A percentile compares a stretch with the other conserved stretches of the same genome.
phyloP scores from a whole-genome alignment of 2,329 filamentous ascomycete species.

The Microsporum ferrugineum region DNA sequence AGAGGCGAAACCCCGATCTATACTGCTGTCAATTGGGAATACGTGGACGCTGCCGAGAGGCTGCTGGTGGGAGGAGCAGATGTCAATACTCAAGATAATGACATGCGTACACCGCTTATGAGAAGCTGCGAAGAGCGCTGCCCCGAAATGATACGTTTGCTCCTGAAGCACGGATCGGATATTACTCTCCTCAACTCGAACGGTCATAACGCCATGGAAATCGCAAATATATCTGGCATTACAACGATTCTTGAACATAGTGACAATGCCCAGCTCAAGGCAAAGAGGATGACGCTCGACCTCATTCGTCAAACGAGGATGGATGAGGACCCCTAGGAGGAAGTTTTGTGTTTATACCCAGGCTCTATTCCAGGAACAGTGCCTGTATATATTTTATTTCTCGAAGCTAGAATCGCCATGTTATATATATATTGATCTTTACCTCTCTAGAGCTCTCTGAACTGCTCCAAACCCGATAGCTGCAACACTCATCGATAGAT shows the following conservation, averaged over 20 bases:
- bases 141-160: slow-evolving; percentile 10
- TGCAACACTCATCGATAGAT: too few relatives aligned
- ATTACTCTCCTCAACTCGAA: slow-evolving; percentile 8
- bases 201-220: background rate
- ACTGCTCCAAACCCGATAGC: too few relatives aligned
- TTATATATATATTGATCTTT: too few relatives aligned
- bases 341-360: background rate
- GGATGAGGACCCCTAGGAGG: background rate
- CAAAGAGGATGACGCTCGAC: background rate
- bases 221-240: background rate
- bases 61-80: slow-evolving; percentile 14
- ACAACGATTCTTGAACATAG: background rate
- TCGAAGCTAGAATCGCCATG: too few relatives aligned
- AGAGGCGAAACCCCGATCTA: slow-evolving; percentile 26
- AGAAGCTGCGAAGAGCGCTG: background rate
- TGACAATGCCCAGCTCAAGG: background rate
- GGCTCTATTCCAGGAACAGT: too few relatives aligned
- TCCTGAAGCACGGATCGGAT: slow-evolving; percentile 15
- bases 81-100: slow-evolving; percentile 12
- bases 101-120: slow-evolving; percentile 16
- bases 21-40: background rate
- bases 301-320: background rate
- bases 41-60: slow-evolving; percentile 2
- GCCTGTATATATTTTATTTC: too few relatives aligned
- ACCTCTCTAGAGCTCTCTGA: too few relatives aligned